A percentile compares a stretch with the other conserved stretches of the same genome.
Conservation (phyloP, 2,329 filamentous ascomycete species). For the Penicillium decumbens region DNA sequence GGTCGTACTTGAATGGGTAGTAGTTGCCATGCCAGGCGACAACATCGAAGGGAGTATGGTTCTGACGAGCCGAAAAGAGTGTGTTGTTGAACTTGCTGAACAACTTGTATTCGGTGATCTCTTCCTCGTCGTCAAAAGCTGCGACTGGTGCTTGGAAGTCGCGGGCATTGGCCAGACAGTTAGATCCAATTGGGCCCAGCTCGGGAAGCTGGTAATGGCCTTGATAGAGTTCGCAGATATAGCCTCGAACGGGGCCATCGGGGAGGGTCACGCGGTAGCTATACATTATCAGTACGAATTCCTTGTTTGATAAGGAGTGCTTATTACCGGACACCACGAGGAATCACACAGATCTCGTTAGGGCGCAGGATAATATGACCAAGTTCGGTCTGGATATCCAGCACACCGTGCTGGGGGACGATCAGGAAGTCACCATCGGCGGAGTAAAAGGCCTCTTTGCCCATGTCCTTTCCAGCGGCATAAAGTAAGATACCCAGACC, state of each 20-base stretch:
- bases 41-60: constrained; percentile 71
- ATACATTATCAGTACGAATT: background rate
- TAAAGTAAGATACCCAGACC: constrained; percentile 79
- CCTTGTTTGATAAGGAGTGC: background rate
- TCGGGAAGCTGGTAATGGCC: constrained; percentile 68
- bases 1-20: constrained; percentile 76
- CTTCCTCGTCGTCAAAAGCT: constrained; percentile 58
- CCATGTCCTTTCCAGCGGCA: constrained; percentile 73
- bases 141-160: constrained; percentile 73
- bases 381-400: constrained; percentile 74
- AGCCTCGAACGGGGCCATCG: constrained; percentile 61
- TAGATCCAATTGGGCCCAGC: constrained; percentile 68
- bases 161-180: constrained; percentile 67
- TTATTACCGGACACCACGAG: constrained; percentile 59
- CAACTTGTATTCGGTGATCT: constrained; percentile 50
- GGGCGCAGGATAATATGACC: constrained; percentile 70
- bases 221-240: constrained; percentile 70
- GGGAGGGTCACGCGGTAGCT: constrained; percentile 65
- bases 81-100: constrained; percentile 63
- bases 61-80: constrained; percentile 61
- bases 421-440: constrained; percentile 76
- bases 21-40: constrained; percentile 79
- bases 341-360: constrained; percentile 72
- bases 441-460: constrained; percentile 74
- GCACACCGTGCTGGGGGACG: constrained; percentile 66